A percentile compares a stretch with the other conserved stretches of the same genome.
Evolutionary conservation across 1,139 yeast species (phyloP).

Genomic region (Yamadazyma buinensis): DNA sequence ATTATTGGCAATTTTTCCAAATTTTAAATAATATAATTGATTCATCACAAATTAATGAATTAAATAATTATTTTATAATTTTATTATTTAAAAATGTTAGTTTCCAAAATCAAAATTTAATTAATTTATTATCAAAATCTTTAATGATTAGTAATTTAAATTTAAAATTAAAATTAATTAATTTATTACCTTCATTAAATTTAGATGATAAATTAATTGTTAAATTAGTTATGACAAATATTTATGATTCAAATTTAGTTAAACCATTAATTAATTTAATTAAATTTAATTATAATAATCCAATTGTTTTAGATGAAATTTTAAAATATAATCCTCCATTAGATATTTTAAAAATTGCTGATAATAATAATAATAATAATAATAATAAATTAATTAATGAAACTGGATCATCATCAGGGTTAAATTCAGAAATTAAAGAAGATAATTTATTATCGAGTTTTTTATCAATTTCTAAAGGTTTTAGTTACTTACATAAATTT

Average conservation of each 20-base stretch:
- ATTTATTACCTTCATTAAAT: conserved; percentile 15
- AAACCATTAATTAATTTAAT: background rate
- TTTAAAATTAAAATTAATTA: conserved; percentile 21
- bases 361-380: conserved; percentile 24
- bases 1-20: conserved; percentile 82
- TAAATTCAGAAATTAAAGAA: conserved; percentile 10
- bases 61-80: conserved; percentile 54
- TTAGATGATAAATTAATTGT: conserved; percentile 37
- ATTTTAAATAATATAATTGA: conserved; percentile 72
- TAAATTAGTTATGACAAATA: conserved; percentile 57
- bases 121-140: conserved; percentile 64
- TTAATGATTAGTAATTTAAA: conserved; percentile 52
- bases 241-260: conserved; percentile 17
- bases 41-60: conserved; percentile 23
- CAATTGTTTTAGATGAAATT: conserved; percentile 13
- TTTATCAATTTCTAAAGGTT: conserved; percentile 20
- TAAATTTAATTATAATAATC: background rate
- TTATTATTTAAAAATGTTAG: conserved; percentile 60
- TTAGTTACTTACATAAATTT: conserved; percentile 29
- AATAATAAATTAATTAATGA: conserved; percentile 28
- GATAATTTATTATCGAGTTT: background rate
- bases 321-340: conserved; percentile 31
- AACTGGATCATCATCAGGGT: conserved; percentile 8
- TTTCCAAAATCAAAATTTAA: conserved; percentile 59
- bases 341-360: conserved; percentile 19